These are phyloP conservation scores for Butyriboletus loyo DNA, from an alignment of 768 basidiomycete species.

Conservation along the genomic window DNA sequence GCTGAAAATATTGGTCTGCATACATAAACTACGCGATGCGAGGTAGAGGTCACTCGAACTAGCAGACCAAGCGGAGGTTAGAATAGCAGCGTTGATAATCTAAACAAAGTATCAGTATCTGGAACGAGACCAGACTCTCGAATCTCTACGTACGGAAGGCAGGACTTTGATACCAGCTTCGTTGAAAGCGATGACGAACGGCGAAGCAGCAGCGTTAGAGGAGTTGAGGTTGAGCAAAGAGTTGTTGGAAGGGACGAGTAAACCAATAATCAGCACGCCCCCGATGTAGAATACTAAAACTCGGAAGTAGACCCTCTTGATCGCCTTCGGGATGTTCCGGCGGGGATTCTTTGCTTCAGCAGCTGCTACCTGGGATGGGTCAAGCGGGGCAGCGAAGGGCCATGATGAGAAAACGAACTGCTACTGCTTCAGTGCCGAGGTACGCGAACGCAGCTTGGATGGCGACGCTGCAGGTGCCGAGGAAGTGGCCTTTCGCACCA, in stretches of 20 bases:
- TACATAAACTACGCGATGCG: constrained; percentile 39
- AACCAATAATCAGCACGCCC: constrained; percentile 45
- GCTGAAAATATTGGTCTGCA: not conserved
- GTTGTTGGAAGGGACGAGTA: constrained; percentile 50
- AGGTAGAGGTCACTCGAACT: constrained; percentile 40
- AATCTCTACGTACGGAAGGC: constrained; percentile 37
- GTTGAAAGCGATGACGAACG: constrained; percentile 59
- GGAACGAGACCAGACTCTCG: not conserved
- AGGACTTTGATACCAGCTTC: constrained; percentile 57
- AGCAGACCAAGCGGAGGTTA: constrained; percentile 46
- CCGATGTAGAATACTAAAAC: constrained; percentile 38
- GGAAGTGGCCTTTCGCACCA: constrained; percentile 51
- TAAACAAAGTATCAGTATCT: not conserved
- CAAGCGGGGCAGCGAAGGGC: not conserved
- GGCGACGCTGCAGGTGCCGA: constrained; percentile 49
- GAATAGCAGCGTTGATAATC: constrained; percentile 40
- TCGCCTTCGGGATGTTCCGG: constrained; percentile 39
- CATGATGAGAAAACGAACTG: constrained; percentile 24
- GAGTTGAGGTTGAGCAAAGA: constrained; percentile 36
- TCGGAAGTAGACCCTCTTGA: constrained; percentile 43
- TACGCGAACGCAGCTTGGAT: constrained; percentile 60
- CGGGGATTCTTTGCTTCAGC: constrained; percentile 53
- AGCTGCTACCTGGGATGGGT: constrained; percentile 36
- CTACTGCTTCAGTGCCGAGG: constrained; percentile 54
- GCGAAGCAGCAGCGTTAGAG: constrained; percentile 43